Conservation (phyloP, 441 rosid species). For the Erodium texanum region DNA sequence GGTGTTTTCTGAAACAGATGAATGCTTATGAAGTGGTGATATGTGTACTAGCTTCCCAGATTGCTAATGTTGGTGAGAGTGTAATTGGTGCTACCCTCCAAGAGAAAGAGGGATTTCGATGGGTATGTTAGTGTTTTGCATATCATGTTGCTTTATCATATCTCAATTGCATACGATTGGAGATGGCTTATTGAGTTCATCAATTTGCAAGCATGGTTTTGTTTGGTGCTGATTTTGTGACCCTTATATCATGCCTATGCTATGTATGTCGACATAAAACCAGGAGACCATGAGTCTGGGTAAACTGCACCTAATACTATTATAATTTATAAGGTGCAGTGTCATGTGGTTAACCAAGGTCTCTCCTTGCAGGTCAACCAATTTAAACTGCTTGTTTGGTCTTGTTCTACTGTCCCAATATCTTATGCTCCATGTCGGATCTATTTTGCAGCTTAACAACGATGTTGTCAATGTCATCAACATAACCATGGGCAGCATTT, state of each 20-base stretch:
- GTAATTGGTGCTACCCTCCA: conserved; percentile 74
- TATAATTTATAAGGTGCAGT: too few relatives aligned
- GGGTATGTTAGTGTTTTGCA: conserved; percentile 41
- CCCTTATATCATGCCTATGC: too few relatives aligned
- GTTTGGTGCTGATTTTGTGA: neutral
- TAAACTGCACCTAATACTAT: neutral
- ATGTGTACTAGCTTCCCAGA: conserved; percentile 84
- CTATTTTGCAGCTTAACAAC: conserved; percentile 66
- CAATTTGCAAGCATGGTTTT: neutral
- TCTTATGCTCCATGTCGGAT: conserved; percentile 3
- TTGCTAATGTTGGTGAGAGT: conserved; percentile 89
- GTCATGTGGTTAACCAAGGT: neutral
- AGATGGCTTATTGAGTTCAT: too few relatives aligned
- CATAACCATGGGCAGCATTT: conserved; percentile 69
- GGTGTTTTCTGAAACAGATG: conserved; percentile 36
- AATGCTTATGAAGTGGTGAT: conserved; percentile 51
- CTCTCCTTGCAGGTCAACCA: neutral
- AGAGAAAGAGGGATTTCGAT: conserved; percentile 72
- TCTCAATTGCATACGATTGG: neutral
- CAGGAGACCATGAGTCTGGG: neutral
- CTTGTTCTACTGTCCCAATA: neutral
- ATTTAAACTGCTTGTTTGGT: neutral
- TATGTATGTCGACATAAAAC: neutral
- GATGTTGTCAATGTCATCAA: conserved; percentile 81
- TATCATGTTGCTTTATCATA: neutral